A percentile compares a stretch with the other conserved stretches of the same genome.
These are phyloP conservation scores for Punctularia strigosozonata DNA, from an alignment of 768 basidiomycete genomes.

Conservation along the genomic window DNA sequence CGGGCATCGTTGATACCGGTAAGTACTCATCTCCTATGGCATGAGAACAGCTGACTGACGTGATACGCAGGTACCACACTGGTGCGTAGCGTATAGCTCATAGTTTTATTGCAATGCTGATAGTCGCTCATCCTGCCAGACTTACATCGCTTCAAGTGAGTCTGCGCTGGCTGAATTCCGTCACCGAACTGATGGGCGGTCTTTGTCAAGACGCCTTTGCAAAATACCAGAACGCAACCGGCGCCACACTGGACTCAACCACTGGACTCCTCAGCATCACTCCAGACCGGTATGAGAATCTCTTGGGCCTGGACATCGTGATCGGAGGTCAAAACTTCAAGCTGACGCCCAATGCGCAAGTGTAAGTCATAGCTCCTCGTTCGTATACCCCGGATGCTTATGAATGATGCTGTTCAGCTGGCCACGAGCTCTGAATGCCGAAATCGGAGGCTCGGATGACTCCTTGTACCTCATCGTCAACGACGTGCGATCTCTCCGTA, in stretches of 20 bases:
- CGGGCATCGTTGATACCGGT: slow-evolving; percentile 13
- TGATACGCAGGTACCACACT: no score
- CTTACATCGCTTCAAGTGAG: slow-evolving; percentile 35
- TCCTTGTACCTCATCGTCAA: slow-evolving; percentile 19
- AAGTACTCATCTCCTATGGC: no score
- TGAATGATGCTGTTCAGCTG: no score
- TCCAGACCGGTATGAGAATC: background rate
- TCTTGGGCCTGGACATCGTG: background rate
- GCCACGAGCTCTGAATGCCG: slow-evolving; percentile 17
- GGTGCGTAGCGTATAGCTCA: background rate
- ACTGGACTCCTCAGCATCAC: background rate
- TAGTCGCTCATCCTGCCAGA: slow-evolving; percentile 17
- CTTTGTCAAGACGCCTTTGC: background rate
- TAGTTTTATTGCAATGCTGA: background rate
- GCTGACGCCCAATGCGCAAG: slow-evolving; percentile 1
- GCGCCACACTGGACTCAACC: background rate
- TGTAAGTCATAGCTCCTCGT: no score
- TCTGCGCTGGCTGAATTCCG: background rate
- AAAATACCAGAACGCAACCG: background rate
- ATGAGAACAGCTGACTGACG: no score
- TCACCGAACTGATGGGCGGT: background rate
- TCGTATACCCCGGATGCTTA: no score
- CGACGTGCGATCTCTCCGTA: slow-evolving; percentile 8
- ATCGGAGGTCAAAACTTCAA: slow-evolving; percentile 3
- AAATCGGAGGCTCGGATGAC: slow-evolving; percentile 14